Evolutionary conservation across 495 filamentous ascomycete genomes (phyloP).

Genomic region (Hypoxylon lenormandii): DNA sequence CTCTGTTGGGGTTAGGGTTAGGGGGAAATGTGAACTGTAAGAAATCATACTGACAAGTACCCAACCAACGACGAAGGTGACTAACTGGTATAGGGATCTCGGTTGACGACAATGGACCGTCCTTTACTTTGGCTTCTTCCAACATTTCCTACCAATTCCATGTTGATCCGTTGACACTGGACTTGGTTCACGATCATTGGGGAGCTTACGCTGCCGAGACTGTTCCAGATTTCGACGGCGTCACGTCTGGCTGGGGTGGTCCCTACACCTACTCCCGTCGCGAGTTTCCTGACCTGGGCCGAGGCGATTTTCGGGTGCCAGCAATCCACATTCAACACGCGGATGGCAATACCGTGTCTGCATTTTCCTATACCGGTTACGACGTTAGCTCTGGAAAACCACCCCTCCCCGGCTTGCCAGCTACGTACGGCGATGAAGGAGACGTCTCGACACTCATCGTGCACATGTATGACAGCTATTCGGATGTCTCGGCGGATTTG

Average conservation of each 20-base stretch:
- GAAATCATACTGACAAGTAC: constrained; percentile 20
- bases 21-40: constrained; percentile 44
- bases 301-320: constrained; percentile 67
- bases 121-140: constrained; percentile 63
- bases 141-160: constrained; percentile 67
- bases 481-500: constrained; percentile 62
- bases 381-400: constrained; percentile 61
- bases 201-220: constrained; percentile 61
- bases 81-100: constrained; percentile 55
- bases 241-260: constrained; percentile 62
- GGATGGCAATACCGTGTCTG: constrained; percentile 64
- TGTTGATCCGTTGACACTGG: constrained; percentile 62
- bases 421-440: constrained; percentile 60
- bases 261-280: constrained; percentile 61
- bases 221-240: constrained; percentile 45
- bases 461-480: constrained; percentile 64
- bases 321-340: constrained; percentile 64
- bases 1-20: constrained; percentile 41
- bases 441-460: constrained; percentile 67
- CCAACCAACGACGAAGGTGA: constrained; percentile 28
- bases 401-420: constrained; percentile 60
- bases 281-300: constrained; percentile 67
- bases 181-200: constrained; percentile 66
- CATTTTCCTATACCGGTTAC: constrained; percentile 62
- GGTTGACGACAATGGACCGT: constrained; percentile 55